Evolutionary conservation across 129 eudicot species (phyloP), one percentile per base, ranked within the genome.

Genomic region (Pittosporum tobira): DNA sequence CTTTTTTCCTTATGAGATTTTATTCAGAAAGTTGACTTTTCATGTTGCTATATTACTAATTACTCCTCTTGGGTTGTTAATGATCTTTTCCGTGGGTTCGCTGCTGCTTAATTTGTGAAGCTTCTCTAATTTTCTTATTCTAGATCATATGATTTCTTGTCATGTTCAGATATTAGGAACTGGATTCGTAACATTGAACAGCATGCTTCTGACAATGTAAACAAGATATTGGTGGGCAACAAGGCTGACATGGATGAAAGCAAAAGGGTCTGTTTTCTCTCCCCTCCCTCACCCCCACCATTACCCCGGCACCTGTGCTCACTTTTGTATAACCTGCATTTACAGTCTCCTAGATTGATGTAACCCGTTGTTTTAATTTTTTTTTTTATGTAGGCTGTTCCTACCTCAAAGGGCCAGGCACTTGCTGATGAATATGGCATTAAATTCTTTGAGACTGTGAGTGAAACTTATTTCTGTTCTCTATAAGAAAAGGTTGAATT

Each of bases 191-290:
- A 88, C 81, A 88, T 88, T 70, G 94, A 88, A 71, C 90, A 84
- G 21, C 96, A 88, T 78, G 96, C 96, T 38, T 88, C 96, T 70
- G 96, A 77, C 72, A 88, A 88, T 59, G 96, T 88, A 28, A 88
- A 81, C 94, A 88, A 88, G 80, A 79, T 88, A 54, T 66, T 88
- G 70, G 94, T 88, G 25, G 96, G 96, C 42, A 88, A 84, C 88
- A 88, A 88, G 84, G 94, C 94, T 49, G 94, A 88, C 67, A 83
- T 83, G 96, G 96, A 88, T 68, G 96, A 88, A 77, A 88, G 96
- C 88, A 88, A 79, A 79, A 68, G 94, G 94, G 96, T 88, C 43
- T 15, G 54, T 37, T 63, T 65, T 74, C 43, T 62, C 62, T 68
- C 74, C 48, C 61, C 49, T 62, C 29, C 45, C 20, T 7, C 38